These are phyloP conservation scores for Medakamo hakoo DNA, from an alignment of 139 green algal species.

Conservation along the genomic window DNA sequence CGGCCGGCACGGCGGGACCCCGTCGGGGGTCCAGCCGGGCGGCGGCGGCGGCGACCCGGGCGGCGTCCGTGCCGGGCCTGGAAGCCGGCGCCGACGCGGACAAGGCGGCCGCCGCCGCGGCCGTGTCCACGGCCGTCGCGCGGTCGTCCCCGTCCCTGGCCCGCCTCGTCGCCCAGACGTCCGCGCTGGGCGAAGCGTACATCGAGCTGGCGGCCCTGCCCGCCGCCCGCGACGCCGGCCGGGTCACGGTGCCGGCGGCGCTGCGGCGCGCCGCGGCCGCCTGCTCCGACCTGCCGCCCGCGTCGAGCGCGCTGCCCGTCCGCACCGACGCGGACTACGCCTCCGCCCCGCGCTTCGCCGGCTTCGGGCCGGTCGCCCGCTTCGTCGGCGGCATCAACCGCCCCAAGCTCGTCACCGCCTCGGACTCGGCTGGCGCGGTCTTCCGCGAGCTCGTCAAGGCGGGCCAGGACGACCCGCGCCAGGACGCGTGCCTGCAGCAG, in stretches of 20 bases:
- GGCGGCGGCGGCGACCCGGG: too few species aligned
- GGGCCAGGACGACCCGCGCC: slow-evolving; percentile 65
- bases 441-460: slow-evolving; percentile 54
- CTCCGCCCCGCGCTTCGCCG: slow-evolving; percentile 24
- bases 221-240: slow-evolving; percentile 2
- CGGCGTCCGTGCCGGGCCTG: too few species aligned
- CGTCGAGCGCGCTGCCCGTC: slow-evolving; percentile 24
- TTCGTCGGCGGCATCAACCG: slow-evolving; percentile 73
- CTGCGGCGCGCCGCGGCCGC: slow-evolving; percentile 7
- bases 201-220: slow-evolving; percentile 47
- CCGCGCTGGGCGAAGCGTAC: slow-evolving; percentile 44
- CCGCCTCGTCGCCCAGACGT: slow-evolving; percentile 24
- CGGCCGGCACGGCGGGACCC: too few species aligned
- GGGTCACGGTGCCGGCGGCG: slow-evolving; percentile 15
- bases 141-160: too few species aligned
- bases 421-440: slow-evolving; percentile 24
- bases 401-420: slow-evolving; percentile 57
- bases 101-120: too few species aligned
- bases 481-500: slow-evolving; percentile 97
- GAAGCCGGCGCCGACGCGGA: too few species aligned
- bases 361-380: slow-evolving; percentile 28
- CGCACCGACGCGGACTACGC: slow-evolving; percentile 35
- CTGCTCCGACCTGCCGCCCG: slow-evolving; percentile 25
- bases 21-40: too few species aligned
- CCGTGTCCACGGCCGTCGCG: too few species aligned